These are phyloP conservation scores for Verticillium tricorpus DNA, from an alignment of 2,329 filamentous ascomycete species.

Conservation along the genomic window DNA sequence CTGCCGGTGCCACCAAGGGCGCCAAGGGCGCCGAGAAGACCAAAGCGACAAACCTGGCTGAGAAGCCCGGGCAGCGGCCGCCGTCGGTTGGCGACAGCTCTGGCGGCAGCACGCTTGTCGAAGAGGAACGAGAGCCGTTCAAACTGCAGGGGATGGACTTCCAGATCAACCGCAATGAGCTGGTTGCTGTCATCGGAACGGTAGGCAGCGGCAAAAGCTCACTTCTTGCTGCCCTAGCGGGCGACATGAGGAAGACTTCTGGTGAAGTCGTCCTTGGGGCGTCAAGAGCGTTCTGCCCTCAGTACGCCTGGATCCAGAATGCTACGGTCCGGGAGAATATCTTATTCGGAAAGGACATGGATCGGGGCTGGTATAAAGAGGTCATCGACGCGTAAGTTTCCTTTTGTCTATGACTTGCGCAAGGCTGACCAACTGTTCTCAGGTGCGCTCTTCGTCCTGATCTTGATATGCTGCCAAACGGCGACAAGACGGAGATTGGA, in stretches of 20 bases:
- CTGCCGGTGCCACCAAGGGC: slow-evolving; percentile 26
- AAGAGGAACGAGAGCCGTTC: slow-evolving; percentile 65
- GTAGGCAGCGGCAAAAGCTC: slow-evolving; percentile 91
- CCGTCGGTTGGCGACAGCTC: slow-evolving; percentile 38
- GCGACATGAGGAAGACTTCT: slow-evolving; percentile 83
- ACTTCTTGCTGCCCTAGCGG: slow-evolving; percentile 80
- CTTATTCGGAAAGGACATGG: slow-evolving; percentile 75
- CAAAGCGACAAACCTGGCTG: slow-evolving; percentile 9
- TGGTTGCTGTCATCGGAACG: slow-evolving; percentile 81
- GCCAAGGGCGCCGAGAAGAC: slow-evolving; percentile 25
- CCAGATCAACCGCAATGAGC: slow-evolving; percentile 66
- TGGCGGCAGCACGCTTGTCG: slow-evolving; percentile 50
- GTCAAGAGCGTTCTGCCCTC: slow-evolving; percentile 83
- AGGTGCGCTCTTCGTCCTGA: slow-evolving; percentile 79
- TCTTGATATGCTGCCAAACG: slow-evolving; percentile 86
- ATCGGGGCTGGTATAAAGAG: slow-evolving; percentile 73
- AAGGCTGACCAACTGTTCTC: slow-evolving; percentile 13
- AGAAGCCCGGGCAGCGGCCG: slow-evolving; percentile 17
- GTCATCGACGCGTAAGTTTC: slow-evolving; percentile 69
- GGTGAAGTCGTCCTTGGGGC: slow-evolving; percentile 74
- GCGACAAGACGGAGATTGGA: slow-evolving; percentile 88
- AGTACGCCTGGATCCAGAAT: slow-evolving; percentile 98
- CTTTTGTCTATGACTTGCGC: neutral
- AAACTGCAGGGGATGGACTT: slow-evolving; percentile 66
- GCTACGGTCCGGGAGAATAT: slow-evolving; percentile 85